Conservation (phyloP, 2,329 filamentous ascomycete species). For the Periconia digitata region DNA sequence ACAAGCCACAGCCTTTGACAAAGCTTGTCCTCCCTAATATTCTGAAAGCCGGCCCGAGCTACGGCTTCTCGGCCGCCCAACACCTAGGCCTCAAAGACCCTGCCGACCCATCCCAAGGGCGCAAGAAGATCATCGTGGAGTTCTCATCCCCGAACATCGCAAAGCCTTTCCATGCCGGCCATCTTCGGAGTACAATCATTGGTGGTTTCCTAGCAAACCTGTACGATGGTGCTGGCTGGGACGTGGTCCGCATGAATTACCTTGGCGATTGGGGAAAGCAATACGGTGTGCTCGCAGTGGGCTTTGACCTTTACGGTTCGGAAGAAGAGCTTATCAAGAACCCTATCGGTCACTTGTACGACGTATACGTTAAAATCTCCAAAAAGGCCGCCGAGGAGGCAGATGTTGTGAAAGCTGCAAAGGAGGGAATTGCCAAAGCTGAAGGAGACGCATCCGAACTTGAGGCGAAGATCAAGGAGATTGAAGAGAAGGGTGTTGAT, state of each 20-base stretch:
- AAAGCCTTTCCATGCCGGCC: slow-evolving; percentile 76
- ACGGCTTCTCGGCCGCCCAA: slow-evolving; percentile 58
- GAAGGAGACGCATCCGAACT: slow-evolving; percentile 45
- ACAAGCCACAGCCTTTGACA: slow-evolving; percentile 68
- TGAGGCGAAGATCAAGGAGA: slow-evolving; percentile 46
- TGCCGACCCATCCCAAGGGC: slow-evolving; percentile 60
- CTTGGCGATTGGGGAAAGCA: slow-evolving; percentile 80
- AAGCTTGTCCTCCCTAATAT: slow-evolving; percentile 70
- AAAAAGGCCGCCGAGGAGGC: slow-evolving; percentile 65
- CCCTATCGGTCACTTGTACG: slow-evolving; percentile 79
- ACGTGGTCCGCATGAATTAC: slow-evolving; percentile 73
- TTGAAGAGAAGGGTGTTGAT: slow-evolving; percentile 51
- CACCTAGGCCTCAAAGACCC: slow-evolving; percentile 63
- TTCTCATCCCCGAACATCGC: slow-evolving; percentile 87
- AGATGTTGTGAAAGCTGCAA: slow-evolving; percentile 62
- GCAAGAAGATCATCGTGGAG: slow-evolving; percentile 73
- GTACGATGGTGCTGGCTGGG: slow-evolving; percentile 69
- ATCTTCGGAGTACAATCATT: slow-evolving; percentile 76
- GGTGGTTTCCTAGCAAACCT: slow-evolving; percentile 72
- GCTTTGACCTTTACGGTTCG: slow-evolving; percentile 73
- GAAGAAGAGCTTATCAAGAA: slow-evolving; percentile 71
- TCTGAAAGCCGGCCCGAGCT: slow-evolving; percentile 61
- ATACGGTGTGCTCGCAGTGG: slow-evolving; percentile 70
- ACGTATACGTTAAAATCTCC: slow-evolving; percentile 78
- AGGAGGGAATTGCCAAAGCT: slow-evolving; percentile 43